Evolutionary conservation across 2,329 filamentous ascomycete species (phyloP).

Genomic region (Phaeoacremonium minimum): DNA sequence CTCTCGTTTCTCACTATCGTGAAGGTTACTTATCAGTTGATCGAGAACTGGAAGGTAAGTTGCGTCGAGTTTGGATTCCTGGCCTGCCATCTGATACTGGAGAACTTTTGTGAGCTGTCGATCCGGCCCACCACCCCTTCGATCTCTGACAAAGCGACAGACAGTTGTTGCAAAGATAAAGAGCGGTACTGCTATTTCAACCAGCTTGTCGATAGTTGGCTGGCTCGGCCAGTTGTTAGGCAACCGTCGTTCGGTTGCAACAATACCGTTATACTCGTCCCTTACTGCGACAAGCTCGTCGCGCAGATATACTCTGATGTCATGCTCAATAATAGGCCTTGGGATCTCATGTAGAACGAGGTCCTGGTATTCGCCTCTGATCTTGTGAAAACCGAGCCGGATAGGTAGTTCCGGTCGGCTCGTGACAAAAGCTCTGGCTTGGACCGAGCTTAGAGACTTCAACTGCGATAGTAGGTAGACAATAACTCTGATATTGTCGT

Average conservation of each 20-base stretch:
- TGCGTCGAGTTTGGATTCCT: constrained; percentile 12
- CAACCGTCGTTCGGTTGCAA: not conserved
- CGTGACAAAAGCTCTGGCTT: constrained; percentile 36
- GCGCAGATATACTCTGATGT: constrained; percentile 28
- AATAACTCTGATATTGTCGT: constrained; percentile 30
- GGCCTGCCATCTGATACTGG: not conserved
- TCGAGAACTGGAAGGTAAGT: constrained; percentile 16
- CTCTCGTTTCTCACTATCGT: not conserved
- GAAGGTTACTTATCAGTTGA: constrained; percentile 4
- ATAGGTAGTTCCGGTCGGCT: constrained; percentile 35
- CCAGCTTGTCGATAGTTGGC: constrained; percentile 13
- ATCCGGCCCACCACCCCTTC: not conserved
- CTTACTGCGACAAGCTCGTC: constrained; percentile 23
- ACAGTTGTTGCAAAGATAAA: constrained; percentile 23
- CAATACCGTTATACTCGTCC: constrained; percentile 13
- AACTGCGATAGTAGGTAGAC: constrained; percentile 12
- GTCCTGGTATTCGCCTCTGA: constrained; percentile 17
- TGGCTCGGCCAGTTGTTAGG: constrained; percentile 12
- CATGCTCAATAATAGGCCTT: constrained; percentile 20
- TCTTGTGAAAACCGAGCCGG: constrained; percentile 18
- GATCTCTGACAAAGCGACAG: constrained; percentile 18
- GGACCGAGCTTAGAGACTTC: constrained; percentile 10
- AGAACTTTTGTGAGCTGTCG: not conserved
- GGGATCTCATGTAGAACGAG: constrained; percentile 31
- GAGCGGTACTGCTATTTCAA: constrained; percentile 14